A percentile compares a stretch with the other conserved stretches of the same genome.
These are phyloP conservation scores for Penicilliopsis zonata DNA, from an alignment of 495 filamentous ascomycete species.

Conservation along the genomic window DNA sequence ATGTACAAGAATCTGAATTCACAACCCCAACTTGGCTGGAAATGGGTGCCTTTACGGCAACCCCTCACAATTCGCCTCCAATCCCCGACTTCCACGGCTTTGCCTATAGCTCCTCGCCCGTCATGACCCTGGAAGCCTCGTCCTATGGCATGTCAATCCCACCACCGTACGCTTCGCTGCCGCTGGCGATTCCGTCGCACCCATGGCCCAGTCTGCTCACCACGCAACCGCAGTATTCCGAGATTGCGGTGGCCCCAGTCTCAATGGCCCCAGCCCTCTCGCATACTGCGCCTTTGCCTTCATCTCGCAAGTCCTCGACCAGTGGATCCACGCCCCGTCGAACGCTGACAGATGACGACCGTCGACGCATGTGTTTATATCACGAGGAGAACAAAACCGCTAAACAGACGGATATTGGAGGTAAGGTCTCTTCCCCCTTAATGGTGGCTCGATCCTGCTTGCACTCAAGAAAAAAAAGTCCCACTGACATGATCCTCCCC, in stretches of 20 bases:
- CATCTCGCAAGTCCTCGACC: constrained; percentile 38
- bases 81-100: constrained; percentile 32
- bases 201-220: constrained; percentile 64
- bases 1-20: constrained; percentile 34
- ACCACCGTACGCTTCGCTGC: constrained; percentile 37
- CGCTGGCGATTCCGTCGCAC: constrained; percentile 54
- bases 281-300: constrained; percentile 33
- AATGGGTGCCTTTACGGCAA: constrained; percentile 31
- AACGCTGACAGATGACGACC: constrained; percentile 87
- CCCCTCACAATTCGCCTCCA: constrained; percentile 31
- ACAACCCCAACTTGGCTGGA: constrained; percentile 41
- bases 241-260: constrained; percentile 27
- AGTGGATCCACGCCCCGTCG: constrained; percentile 60
- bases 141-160: constrained; percentile 34
- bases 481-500: too few species aligned
- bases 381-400: constrained; percentile 85
- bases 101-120: constrained; percentile 20
- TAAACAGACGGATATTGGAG: constrained; percentile 98
- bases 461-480: too few species aligned
- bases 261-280: constrained; percentile 43
- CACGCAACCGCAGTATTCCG: constrained; percentile 16
- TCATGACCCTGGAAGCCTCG: constrained; percentile 27
- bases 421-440: constrained; percentile 31
- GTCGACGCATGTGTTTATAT: constrained; percentile 89
- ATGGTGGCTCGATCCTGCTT: constrained; percentile 1